phyloP scores from a whole-genome alignment of 192 early-diverging fungal genomes.

The Geosiphon pyriformis region DNA sequence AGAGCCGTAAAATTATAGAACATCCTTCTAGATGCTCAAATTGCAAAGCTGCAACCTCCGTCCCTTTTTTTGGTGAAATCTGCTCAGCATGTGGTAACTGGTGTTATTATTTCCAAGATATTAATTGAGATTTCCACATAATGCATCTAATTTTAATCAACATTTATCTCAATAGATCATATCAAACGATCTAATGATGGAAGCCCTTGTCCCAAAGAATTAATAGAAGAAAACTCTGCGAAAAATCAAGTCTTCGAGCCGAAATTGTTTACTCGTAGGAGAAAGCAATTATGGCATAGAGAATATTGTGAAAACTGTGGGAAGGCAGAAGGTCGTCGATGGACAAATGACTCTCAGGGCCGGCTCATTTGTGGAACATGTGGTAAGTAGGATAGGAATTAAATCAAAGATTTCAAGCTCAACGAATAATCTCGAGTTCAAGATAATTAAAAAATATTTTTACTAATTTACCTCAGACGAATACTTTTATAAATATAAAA shows the following conservation, averaged over 20 bases:
- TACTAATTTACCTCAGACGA: not conserved
- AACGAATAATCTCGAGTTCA: not conserved
- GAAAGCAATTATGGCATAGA: not conserved
- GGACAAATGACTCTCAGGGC: not conserved
- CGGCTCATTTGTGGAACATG: not conserved
- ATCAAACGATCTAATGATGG: no score
- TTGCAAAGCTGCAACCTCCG: not conserved
- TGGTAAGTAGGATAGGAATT: not conserved
- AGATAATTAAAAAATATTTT: not conserved
- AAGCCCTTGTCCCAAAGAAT: no score
- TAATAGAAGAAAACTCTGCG: no score
- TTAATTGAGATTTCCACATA: no score
- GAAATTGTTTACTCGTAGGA: no score
- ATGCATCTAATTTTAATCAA: no score
- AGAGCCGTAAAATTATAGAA: not conserved
- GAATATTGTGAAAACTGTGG: not conserved
- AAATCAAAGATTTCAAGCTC: not conserved
- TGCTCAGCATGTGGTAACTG: not conserved
- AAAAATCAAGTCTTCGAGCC: no score
- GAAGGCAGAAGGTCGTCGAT: not conserved
- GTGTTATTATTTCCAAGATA: no score
- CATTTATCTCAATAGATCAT: no score
- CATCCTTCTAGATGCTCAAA: not conserved
- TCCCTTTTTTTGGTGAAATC: not conserved
- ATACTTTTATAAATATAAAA: not conserved